Conservation (phyloP, 495 filamentous ascomycete species). For the Hypoxylon subgilvum region DNA sequence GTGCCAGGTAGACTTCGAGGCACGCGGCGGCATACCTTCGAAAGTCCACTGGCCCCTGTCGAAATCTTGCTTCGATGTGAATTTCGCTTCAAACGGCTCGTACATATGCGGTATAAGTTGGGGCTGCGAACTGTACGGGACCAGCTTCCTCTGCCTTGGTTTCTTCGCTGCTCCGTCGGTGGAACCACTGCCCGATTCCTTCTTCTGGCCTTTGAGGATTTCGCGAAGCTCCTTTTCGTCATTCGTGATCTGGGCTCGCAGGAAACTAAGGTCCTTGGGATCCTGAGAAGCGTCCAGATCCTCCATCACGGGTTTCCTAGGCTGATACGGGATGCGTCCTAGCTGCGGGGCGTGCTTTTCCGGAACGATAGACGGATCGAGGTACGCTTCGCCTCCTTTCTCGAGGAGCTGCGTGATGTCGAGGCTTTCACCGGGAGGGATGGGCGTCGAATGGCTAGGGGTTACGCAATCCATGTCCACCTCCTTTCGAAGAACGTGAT, state of each 20-base stretch:
- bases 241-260: slow-evolving; percentile 82
- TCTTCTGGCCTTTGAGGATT: slow-evolving; percentile 67
- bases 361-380: slow-evolving; percentile 69
- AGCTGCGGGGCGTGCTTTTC: slow-evolving; percentile 54
- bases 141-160: slow-evolving; percentile 26
- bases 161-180: slow-evolving; percentile 7
- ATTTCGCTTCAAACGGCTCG: slow-evolving; percentile 34
- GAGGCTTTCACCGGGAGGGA: slow-evolving; percentile 83
- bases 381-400: slow-evolving; percentile 65
- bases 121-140: slow-evolving; percentile 40
- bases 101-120: slow-evolving; percentile 40
- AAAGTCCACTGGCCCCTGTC: slow-evolving; percentile 23
- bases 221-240: slow-evolving; percentile 75
- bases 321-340: slow-evolving; percentile 67
- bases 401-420: slow-evolving; percentile 77
- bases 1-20: neutral
- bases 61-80: slow-evolving; percentile 19
- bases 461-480: slow-evolving; percentile 98
- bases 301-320: slow-evolving; percentile 80
- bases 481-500: slow-evolving; percentile 91
- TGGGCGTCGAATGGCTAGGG: slow-evolving; percentile 78
- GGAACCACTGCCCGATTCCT: slow-evolving; percentile 8
- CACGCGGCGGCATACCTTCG: slow-evolving; percentile 28
- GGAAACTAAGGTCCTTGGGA: slow-evolving; percentile 60
- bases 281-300: slow-evolving; percentile 52